Evolutionary conservation across 2,329 filamentous ascomycete genomes (phyloP).

Genomic region (Trichoderma arundinaceum): DNA sequence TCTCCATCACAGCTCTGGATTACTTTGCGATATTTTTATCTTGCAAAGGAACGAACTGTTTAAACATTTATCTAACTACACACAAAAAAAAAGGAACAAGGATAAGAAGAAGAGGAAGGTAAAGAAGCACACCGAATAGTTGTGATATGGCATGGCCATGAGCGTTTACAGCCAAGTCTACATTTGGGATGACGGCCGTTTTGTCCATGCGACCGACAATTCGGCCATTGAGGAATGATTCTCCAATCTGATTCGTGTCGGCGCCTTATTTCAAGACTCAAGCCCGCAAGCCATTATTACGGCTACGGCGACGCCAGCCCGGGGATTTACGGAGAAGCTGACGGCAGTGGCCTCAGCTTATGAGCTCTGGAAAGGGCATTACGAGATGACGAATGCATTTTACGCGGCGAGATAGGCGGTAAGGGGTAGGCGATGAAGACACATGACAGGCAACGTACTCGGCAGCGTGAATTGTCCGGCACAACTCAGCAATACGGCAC

Average conservation of each 20-base stretch:
- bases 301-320: background rate
- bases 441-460: background rate
- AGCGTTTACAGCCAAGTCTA: constrained; percentile 29
- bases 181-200: constrained; percentile 20
- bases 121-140: constrained; percentile 30
- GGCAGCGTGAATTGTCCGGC: background rate
- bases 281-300: background rate
- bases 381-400: constrained; percentile 1
- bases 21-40: constrained; percentile 29
- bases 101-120: background rate
- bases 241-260: background rate
- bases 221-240: background rate
- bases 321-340: constrained; percentile 6
- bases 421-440: background rate
- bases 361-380: constrained; percentile 10
- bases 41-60: constrained; percentile 9
- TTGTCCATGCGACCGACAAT: background rate
- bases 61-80: constrained; percentile 16
- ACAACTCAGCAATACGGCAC: background rate
- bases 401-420: background rate
- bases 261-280: background rate
- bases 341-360: background rate
- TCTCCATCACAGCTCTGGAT: constrained; percentile 36
- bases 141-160: constrained; percentile 34
- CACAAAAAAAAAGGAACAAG: constrained; percentile 5